Base-by-base conservation (phyloP, 371 early-diverging fungal genomes). In the Lichtheimia ramosa region DNA sequence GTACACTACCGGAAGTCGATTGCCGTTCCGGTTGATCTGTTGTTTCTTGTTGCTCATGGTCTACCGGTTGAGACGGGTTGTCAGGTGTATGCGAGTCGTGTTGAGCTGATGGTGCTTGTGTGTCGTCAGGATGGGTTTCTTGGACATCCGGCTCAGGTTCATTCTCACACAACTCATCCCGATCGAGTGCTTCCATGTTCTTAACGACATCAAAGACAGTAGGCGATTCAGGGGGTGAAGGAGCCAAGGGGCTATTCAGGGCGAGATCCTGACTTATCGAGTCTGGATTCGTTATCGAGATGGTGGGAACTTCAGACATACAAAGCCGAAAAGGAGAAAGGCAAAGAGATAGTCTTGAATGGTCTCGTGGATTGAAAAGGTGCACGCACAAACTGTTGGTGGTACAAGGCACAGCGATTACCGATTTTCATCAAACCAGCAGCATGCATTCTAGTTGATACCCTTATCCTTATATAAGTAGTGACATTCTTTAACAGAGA, bases 221-320 rank as follows among this genome's bases (percentile, higher is more conserved):
- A 14, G 79, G 79, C 5, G 79, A 78, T 56, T 66, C 69, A 1
- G 77, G 77, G 14, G 73, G 62, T 14, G 61, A 54, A 21, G 73
- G 63, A 34, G 34, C 34, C 2, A 49, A 52, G 18, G 71, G 66
- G 13, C 70, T 68, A 28, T 54, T 70, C 50, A 70, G 40, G 41
- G 48, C 64, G 24, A 69, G 59, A 20, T 74, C 71, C 59, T 75
- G 63, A 49, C 69, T 73, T 48, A 73, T 68, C 60, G 74, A 46
- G 39, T 79, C 74, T 53, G 80, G 80, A 54, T 68, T 67, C 10
- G 76, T 79, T 14, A 79, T 73, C 42, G 80, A 75, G 50, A 79
- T 75, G 28, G 76, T 79, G 27, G 80, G 80, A 46, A 79, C 74
- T 43, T 66, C 62, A 51, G 34, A 62, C 34, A 34, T 34, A 8